phyloP scores from a whole-genome alignment of 805 yeast genomes.

The Yarrowia bubula region DNA sequence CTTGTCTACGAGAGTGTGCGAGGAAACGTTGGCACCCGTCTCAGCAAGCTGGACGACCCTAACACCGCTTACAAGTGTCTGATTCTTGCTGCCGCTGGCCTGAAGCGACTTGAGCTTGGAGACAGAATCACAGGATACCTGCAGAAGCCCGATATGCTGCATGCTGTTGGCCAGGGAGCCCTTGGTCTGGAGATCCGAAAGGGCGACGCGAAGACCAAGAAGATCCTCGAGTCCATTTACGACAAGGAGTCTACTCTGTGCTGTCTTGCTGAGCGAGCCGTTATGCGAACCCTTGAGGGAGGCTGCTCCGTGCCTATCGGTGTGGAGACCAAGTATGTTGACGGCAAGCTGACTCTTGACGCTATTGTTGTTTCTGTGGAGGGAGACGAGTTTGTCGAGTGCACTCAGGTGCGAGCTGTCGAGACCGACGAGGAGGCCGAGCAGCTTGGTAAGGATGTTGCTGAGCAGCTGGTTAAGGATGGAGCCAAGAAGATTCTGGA shows the following conservation, averaged over 20 bases:
- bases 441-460: constrained; percentile 66
- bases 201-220: constrained; percentile 57
- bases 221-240: constrained; percentile 56
- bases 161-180: constrained; percentile 99
- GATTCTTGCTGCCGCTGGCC: constrained; percentile 90
- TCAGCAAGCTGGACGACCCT: constrained; percentile 73
- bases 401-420: constrained; percentile 45
- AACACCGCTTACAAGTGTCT: constrained; percentile 66
- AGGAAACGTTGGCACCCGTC: constrained; percentile 79
- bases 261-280: constrained; percentile 83
- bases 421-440: constrained; percentile 59
- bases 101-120: constrained; percentile 68
- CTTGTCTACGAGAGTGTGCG: constrained; percentile 79
- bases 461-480: constrained; percentile 57
- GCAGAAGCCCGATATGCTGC: constrained; percentile 76
- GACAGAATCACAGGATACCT: constrained; percentile 71
- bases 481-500: constrained; percentile 87
- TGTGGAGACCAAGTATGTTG: constrained; percentile 58
- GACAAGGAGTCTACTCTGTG: constrained; percentile 65
- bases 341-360: constrained; percentile 51
- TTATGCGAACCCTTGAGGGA: constrained; percentile 88
- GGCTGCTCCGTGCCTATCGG: constrained; percentile 99
- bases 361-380: constrained; percentile 84
- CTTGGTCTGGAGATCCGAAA: constrained; percentile 85
- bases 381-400: constrained; percentile 70